phyloP scores from a whole-genome alignment of 495 filamentous ascomycete species.

The Lasiosphaeris hirsuta region DNA sequence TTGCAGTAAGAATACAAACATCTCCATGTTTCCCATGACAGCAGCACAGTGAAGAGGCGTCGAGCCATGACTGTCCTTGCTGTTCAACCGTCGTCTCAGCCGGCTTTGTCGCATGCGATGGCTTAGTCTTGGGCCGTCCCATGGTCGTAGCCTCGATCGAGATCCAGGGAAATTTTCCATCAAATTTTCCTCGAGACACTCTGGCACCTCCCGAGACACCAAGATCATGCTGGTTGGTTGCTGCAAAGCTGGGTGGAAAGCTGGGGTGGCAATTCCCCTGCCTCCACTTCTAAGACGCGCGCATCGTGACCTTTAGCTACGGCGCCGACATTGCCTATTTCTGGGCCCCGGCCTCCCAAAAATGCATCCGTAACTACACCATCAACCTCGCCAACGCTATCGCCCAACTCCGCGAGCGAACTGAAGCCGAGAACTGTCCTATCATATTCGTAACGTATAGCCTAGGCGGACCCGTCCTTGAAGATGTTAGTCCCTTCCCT shows the following conservation, averaged over 20 bases:
- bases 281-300: neutral
- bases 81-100: neutral
- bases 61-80: neutral
- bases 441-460: conserved; percentile 4
- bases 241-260: neutral
- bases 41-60: conserved; percentile 1
- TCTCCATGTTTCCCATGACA: conserved; percentile 2
- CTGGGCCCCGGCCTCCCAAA: neutral
- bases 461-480: conserved; percentile 3
- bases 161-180: conserved; percentile 1
- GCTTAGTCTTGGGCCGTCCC: neutral
- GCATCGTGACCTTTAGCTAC: conserved; percentile 4
- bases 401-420: conserved; percentile 2
- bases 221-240: neutral
- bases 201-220: neutral
- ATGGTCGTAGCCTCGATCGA: conserved; percentile 1
- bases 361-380: conserved; percentile 6
- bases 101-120: neutral
- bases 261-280: too few relatives aligned
- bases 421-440: neutral
- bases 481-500: conserved; percentile 4
- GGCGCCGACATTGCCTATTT: conserved; percentile 3
- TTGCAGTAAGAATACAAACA: conserved; percentile 7
- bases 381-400: conserved; percentile 3
- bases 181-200: conserved; percentile 3